Base-by-base conservation (phyloP, 345 rosid species). In the Tarenaya hassleriana region DNA sequence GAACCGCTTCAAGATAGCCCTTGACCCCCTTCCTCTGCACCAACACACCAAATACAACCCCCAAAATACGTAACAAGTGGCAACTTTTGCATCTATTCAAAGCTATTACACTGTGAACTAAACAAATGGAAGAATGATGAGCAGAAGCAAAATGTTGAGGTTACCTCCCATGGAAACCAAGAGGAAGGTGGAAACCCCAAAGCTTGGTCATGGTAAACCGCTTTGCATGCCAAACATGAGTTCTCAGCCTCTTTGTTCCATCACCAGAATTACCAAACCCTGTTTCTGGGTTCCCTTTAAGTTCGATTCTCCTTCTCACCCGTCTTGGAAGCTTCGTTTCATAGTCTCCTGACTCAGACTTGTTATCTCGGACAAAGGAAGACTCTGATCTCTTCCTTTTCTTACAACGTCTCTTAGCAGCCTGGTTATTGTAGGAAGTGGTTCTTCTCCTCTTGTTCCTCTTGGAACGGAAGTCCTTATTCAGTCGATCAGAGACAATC, bases 201-300 rank as follows among this genome's bases (percentile, higher is more conserved):
- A 72, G 74, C 76, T 87, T 91, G 40, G 73, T 49, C 95, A 91
- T 87, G 7, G 76, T 74, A 52, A 91, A 87, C 15, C 96, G 79
- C 74, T 91, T 91, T 5, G 92, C 83, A 58, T 80, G 89, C 98
- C 98, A 91, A 41, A 91, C 78, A 65, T 91, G 98, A 8, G 96
- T 91, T 60, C 92, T 82, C 46, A 84, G 68, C 61, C 96, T 77
- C 86, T 75, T 91, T 5, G 96, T 87, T 34, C 89, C 92, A 52
- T 91, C 96, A 8, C 88, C 82, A 5, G 95, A 78, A 61, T 79
- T 61, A 66, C 60, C 20, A 49, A 82, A 87, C 5, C 89, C 98
- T 27, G 58, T 69, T 40, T 54, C 56, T 11, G 79, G 75, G 63
- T 84, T 91, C 71, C 53, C 74, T 67, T 55, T 77, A 50, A 81